Evolutionary conservation across 2,329 filamentous ascomycete species (phyloP), one percentile per base, ranked within the genome.

Genomic region (Gaeumannomyces tritici): DNA sequence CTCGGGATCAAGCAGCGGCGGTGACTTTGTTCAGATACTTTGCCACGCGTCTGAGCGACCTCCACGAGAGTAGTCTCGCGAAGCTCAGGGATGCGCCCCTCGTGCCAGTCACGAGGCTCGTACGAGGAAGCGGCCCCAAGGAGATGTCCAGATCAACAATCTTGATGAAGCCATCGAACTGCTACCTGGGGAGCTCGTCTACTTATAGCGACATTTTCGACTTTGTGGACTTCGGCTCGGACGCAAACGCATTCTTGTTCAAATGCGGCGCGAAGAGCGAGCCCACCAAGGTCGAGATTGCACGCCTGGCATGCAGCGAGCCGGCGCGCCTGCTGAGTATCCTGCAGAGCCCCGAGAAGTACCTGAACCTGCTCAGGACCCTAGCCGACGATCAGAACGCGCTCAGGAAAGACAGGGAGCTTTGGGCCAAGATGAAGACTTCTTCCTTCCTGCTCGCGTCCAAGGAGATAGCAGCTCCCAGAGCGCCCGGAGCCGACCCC

Each of bases 171-270:
- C 93, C 95, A 6, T 83, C 82, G 57, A 80, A 86, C 55, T 92
- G 89, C 65, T 99, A 96, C 72, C 80, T 99, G 2, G 95, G 95
- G 11, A 87, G 67, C 31, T 86, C 82, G 7, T 73, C 76, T 2
- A 81, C 80, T 9, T 99, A 96, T 69, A 89, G 86, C 13, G 90
- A 96, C 35, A 96, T 99, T 35, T 96, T 99, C 67, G 92, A 98
- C 71, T 99, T 97, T 74, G 93, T 98, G 18, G 90, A 98, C 72
- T 99, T 97, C 76, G 92, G 93, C 0, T 77, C 82, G 42, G 87
- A 93, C 71, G 93, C 91, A 2, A 98, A 98, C 69, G 80, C 89
- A 0, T 99, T 99, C 70, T 77, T 99, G 24, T 84, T 92, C 68
- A 90, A 90, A 65, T 91, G 93, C 66, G 95, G 95, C 12, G 93